These are phyloP conservation scores for Solanum chmielewskii DNA, from an alignment of 257 asterid genomes.

Conservation along the genomic window DNA sequence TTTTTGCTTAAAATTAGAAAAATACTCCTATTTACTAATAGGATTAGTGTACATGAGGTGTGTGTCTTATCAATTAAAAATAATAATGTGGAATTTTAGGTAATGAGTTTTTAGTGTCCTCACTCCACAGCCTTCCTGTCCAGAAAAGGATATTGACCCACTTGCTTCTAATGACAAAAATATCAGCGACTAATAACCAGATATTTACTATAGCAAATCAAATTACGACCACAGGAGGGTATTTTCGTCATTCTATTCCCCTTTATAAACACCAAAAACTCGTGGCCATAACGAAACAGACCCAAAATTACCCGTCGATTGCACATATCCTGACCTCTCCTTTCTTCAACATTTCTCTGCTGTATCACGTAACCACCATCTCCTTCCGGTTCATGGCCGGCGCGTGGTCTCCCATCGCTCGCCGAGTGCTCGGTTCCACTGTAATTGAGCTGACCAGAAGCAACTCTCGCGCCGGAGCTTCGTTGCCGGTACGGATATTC, in stretches of 20 bases:
- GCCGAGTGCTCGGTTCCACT: conserved; percentile 37
- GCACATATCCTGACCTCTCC: background rate
- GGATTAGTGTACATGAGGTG: background rate
- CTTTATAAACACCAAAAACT: background rate
- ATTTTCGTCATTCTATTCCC: background rate
- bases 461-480: conserved; percentile 29
- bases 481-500: conserved; percentile 37
- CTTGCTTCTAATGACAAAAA: background rate
- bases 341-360: background rate
- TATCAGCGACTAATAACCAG: background rate
- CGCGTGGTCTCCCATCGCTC: conserved; percentile 46
- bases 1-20: background rate
- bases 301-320: background rate
- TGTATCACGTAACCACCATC: background rate
- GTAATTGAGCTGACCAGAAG: conserved; percentile 29
- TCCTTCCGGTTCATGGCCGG: conserved; percentile 49
- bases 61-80: background rate
- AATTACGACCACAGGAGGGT: background rate
- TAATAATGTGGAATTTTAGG: background rate
- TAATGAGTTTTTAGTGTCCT: background rate
- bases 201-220: background rate
- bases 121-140: background rate
- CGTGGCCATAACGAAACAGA: background rate
- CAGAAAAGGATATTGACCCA: background rate
- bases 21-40: background rate